These are phyloP conservation scores for Suhomyces anneliseae DNA, from an alignment of 1,139 yeast species.

Conservation along the genomic window DNA sequence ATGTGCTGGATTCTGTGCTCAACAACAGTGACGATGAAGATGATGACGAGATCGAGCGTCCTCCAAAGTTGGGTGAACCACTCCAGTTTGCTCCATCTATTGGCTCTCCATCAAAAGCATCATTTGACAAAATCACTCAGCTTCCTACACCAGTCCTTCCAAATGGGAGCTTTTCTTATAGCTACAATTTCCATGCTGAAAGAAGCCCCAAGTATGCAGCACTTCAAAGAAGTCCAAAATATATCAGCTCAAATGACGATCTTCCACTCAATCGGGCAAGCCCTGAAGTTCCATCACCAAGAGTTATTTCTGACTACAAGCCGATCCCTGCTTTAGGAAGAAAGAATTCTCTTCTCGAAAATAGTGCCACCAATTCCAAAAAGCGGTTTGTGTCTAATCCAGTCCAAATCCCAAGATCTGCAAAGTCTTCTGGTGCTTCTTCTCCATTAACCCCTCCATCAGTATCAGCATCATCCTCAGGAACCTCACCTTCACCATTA, in stretches of 20 bases:
- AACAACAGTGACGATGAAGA: slow-evolving; percentile 6
- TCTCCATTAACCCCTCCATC: slow-evolving; percentile 10
- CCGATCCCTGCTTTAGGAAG: slow-evolving; percentile 26
- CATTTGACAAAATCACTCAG: slow-evolving; percentile 16
- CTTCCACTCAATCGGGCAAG: not conserved
- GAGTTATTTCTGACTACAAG: slow-evolving; percentile 38
- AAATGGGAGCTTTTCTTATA: slow-evolving; percentile 12
- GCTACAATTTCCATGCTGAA: slow-evolving; percentile 3
- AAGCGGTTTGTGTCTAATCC: slow-evolving; percentile 28
- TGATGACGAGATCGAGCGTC: not conserved
- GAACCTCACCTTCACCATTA: slow-evolving; percentile 9
- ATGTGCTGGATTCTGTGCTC: slow-evolving; percentile 2
- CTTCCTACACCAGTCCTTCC: slow-evolving; percentile 20
- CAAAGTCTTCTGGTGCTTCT: slow-evolving; percentile 4
- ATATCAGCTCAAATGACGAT: not conserved
- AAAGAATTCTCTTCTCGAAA: slow-evolving; percentile 21
- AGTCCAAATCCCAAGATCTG: slow-evolving; percentile 4
- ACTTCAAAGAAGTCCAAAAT: not conserved
- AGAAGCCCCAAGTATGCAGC: slow-evolving; percentile 5
- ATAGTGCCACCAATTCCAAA: slow-evolving; percentile 10
- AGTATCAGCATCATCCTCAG: slow-evolving; percentile 12
- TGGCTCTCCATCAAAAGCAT: slow-evolving; percentile 13
- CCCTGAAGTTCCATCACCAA: slow-evolving; percentile 5
- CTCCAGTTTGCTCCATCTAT: slow-evolving; percentile 8
- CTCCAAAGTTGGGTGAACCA: slow-evolving; percentile 11